Base-by-base conservation (phyloP, 2,329 filamentous ascomycete species). In the Colletotrichum tropicale region DNA sequence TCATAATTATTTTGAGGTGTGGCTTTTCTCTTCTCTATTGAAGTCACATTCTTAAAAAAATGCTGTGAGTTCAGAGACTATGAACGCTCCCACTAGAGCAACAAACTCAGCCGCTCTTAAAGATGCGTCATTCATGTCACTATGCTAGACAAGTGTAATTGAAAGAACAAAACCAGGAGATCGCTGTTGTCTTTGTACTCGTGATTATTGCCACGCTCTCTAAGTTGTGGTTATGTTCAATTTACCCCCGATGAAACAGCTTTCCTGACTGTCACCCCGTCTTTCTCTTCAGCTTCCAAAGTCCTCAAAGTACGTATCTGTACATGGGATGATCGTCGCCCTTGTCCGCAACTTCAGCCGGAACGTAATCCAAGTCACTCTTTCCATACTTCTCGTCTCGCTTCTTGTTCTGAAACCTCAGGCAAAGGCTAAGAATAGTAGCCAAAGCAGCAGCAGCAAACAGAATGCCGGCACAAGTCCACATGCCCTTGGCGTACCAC, bases 401-500 rank as follows among this genome's bases (percentile, higher is more conserved):
- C 36, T 36, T 36, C 18, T 36, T 71, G 48, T 78, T 77, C 75
- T 77, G 75, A 21, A 69, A 73, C 5, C 71, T 70, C 65, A 78
- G 34, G 26, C 62, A 69, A 15, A 77, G 28, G 32, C 77, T 78
- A 9, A 77, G 68, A 43, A 66, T 34, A 21, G 56, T 21, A 3
- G 72, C 71, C 18, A 71, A 30, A 18, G 24, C 21, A 8, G 69
- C 69, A 12, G 69, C 69, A 7, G 43, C 58, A 67, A 86, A 84
- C 83, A 87, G 85, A 61, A 87, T 86, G 5, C 76, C 83, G 4
- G 85, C 85, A 66, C 85, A 87, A 62, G 85, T 77, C 21, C 77
- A 74, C 84, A 85, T 86, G 38, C 86, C 85, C 79, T 81, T 83
- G 64, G 82, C 79, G 61, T 84, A 87, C 76, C 82, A 84, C 8